Evolutionary conservation across 805 yeast genomes (phyloP).

Genomic region (Candida mattraensis): DNA sequence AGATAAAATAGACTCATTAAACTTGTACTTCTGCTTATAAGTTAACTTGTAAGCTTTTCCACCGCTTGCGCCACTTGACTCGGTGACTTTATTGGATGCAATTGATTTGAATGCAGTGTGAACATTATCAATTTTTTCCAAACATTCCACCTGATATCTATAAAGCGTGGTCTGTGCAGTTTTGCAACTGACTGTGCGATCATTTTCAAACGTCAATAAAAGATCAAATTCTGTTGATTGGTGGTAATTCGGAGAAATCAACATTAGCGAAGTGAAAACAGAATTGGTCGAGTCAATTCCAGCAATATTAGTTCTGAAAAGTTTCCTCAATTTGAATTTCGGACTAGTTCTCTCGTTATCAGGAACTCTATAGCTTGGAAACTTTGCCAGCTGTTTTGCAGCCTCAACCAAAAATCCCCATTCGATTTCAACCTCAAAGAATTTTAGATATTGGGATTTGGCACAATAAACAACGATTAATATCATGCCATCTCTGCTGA

Average conservation of each 20-base stretch:
- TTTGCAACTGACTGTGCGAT: conserved; percentile 14
- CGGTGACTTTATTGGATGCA: conserved; percentile 21
- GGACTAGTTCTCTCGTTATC: conserved; percentile 44
- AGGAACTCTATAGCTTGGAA: conserved; percentile 53
- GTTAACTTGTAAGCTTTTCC: conserved; percentile 10
- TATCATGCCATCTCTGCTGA: conserved; percentile 45
- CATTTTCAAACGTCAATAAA: conserved; percentile 41
- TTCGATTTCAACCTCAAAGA: conserved; percentile 45
- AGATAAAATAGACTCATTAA: conserved; percentile 31
- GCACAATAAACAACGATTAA: conserved; percentile 44
- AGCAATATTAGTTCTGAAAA: conserved; percentile 27
- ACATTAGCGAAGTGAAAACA: conserved; percentile 37
- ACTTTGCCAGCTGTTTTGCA: conserved; percentile 44
- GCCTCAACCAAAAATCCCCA: conserved; percentile 57
- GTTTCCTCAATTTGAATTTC: conserved; percentile 34
- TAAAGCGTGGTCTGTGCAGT: conserved; percentile 23
- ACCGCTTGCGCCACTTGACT: conserved; percentile 4
- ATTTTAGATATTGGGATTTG: conserved; percentile 35
- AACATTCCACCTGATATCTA: conserved; percentile 28
- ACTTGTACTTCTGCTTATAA: conserved; percentile 22
- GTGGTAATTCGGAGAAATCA: conserved; percentile 46
- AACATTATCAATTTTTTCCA: conserved; percentile 11
- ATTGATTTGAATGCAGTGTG: conserved; percentile 28
- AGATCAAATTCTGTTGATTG: conserved; percentile 46
- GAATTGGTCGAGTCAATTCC: conserved; percentile 32